phyloP scores from a whole-genome alignment of 805 yeast species.

The Suhomyces vadensis region DNA sequence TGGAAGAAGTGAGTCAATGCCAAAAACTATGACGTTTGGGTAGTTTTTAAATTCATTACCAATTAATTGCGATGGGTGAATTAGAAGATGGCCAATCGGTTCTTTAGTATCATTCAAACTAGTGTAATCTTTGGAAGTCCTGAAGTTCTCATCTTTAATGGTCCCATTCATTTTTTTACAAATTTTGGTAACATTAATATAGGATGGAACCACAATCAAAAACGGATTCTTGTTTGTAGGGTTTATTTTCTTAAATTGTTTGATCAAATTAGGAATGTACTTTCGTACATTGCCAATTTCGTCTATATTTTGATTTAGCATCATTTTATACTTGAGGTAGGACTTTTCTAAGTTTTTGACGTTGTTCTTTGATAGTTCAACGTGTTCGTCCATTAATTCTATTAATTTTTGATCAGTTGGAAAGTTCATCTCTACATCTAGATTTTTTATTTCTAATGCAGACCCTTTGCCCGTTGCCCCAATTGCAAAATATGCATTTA shows the following conservation, averaged over 20 bases:
- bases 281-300: background rate
- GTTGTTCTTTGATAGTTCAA: slow-evolving; percentile 11
- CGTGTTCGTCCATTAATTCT: slow-evolving; percentile 13
- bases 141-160: background rate
- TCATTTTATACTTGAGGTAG: slow-evolving; percentile 12
- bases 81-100: slow-evolving; percentile 1
- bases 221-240: slow-evolving; percentile 11
- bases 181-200: slow-evolving; percentile 8
- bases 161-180: slow-evolving; percentile 2
- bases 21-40: slow-evolving; percentile 17
- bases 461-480: background rate
- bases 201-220: slow-evolving; percentile 20
- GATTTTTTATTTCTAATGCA: slow-evolving; percentile 6
- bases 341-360: slow-evolving; percentile 17
- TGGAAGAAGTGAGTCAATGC: slow-evolving; percentile 23
- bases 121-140: background rate
- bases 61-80: slow-evolving; percentile 16
- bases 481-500: slow-evolving; percentile 6
- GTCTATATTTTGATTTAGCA: background rate
- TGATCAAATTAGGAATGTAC: slow-evolving; percentile 1
- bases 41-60: slow-evolving; percentile 13
- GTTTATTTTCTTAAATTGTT: slow-evolving; percentile 5
- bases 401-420: slow-evolving; percentile 9
- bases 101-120: background rate
- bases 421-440: slow-evolving; percentile 8